phyloP scores from a whole-genome alignment of 1,139 yeast species.

The Kazachstania sp. region DNA sequence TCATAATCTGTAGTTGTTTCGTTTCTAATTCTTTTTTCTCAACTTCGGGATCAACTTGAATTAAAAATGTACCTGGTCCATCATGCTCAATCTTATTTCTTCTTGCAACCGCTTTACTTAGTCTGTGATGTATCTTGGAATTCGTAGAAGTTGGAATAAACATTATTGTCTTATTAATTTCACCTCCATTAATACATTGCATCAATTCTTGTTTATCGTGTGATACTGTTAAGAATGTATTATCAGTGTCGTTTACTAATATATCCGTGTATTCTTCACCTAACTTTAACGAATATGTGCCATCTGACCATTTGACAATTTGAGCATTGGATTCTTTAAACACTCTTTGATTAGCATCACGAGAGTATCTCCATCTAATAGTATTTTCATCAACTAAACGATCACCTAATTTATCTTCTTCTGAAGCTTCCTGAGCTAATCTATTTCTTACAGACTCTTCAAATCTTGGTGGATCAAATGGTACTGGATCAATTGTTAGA shows the following conservation, averaged over 20 bases:
- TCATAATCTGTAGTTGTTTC: slow-evolving; percentile 60
- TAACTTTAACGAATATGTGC: slow-evolving; percentile 70
- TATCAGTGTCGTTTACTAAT: slow-evolving; percentile 54
- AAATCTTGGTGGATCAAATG: slow-evolving; percentile 73
- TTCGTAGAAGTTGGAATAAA: slow-evolving; percentile 83
- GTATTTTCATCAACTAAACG: slow-evolving; percentile 70
- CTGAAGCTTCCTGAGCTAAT: slow-evolving; percentile 25
- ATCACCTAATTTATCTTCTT: slow-evolving; percentile 42
- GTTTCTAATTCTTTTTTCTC: slow-evolving; percentile 76
- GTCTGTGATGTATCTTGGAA: slow-evolving; percentile 70
- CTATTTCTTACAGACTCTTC: slow-evolving; percentile 35
- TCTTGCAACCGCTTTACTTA: slow-evolving; percentile 69
- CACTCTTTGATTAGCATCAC: slow-evolving; percentile 51
- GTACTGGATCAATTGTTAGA: slow-evolving; percentile 71
- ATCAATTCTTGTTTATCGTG: slow-evolving; percentile 67
- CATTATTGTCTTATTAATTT: slow-evolving; percentile 48
- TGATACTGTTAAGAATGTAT: slow-evolving; percentile 63
- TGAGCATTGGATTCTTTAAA: slow-evolving; percentile 84
- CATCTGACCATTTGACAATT: slow-evolving; percentile 91
- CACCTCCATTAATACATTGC: slow-evolving; percentile 42
- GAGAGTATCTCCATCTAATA: slow-evolving; percentile 84
- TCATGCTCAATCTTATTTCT: slow-evolving; percentile 46
- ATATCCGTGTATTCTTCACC: slow-evolving; percentile 87
- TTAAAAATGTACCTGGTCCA: slow-evolving; percentile 60
- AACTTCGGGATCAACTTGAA: slow-evolving; percentile 80